Evolutionary conservation across 176 grass and related monocot genomes (phyloP).

Genomic region (Echinochloa phyllopogon): DNA sequence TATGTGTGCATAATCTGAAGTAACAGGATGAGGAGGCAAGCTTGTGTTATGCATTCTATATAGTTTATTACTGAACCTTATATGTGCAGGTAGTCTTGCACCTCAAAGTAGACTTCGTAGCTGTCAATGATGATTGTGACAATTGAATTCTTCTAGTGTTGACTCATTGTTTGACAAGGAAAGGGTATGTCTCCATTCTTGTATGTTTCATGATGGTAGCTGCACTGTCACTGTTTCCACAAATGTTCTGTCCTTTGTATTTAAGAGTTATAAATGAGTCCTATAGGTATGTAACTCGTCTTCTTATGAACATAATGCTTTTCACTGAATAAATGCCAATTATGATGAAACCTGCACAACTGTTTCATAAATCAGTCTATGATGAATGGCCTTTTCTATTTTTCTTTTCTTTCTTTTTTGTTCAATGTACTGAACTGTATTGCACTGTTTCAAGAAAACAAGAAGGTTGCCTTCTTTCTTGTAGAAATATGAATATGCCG

Average conservation of each 20-base stretch:
- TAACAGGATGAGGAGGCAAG: not conserved
- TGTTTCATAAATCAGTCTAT: conserved; percentile 11
- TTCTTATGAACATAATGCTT: not conserved
- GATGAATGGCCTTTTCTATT: not conserved
- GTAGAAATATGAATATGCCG: conserved; percentile 31
- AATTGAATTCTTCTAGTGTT: conserved; percentile 26
- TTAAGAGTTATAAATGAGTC: not conserved
- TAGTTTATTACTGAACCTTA: conserved; percentile 36
- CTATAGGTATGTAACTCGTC: not conserved
- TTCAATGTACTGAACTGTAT: conserved; percentile 22
- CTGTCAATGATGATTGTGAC: conserved; percentile 9
- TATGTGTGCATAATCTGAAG: conserved; percentile 19
- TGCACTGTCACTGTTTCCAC: conserved; percentile 24
- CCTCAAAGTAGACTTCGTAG: not conserved
- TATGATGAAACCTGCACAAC: not conserved
- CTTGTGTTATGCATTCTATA: not conserved
- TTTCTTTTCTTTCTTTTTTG: conserved; percentile 1
- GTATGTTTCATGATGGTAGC: conserved; percentile 42
- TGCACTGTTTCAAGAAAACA: not conserved
- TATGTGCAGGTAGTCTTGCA: conserved; percentile 20
- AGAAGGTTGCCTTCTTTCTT: conserved; percentile 21
- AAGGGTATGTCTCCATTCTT: conserved; percentile 14
- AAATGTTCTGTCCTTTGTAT: conserved; percentile 24
- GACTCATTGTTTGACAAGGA: conserved; percentile 30
- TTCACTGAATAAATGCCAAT: conserved; percentile 19